These are phyloP conservation scores for Pseudozyma tsukubaensis DNA, from an alignment of 1,284 basidiomycete genomes.

Conservation along the genomic window DNA sequence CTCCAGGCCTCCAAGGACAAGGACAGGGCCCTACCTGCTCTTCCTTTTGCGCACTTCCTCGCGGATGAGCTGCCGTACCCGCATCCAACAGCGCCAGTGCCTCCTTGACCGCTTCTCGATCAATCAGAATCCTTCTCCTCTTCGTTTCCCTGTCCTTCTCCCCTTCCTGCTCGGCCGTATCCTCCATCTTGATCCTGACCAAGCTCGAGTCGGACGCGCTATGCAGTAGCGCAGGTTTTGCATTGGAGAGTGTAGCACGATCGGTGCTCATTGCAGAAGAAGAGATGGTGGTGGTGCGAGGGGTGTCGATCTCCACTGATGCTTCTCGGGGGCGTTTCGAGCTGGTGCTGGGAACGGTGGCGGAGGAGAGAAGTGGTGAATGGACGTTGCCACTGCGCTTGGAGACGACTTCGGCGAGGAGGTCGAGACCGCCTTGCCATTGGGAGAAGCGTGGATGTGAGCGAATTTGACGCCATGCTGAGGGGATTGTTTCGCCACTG, in stretches of 20 bases:
- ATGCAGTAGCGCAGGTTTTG: constrained; percentile 23
- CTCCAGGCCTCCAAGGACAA: constrained; percentile 41
- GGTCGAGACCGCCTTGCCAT: constrained; percentile 61
- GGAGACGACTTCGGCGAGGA: constrained; percentile 65
- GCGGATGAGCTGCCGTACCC: constrained; percentile 35
- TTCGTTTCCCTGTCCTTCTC: constrained; percentile 38
- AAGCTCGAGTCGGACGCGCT: constrained; percentile 17
- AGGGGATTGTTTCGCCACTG: constrained; percentile 53
- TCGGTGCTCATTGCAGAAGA: constrained; percentile 30
- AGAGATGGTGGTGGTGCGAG: constrained; percentile 7
- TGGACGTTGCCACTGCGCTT: constrained; percentile 42
- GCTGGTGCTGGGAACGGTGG: neutral
- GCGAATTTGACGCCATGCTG: constrained; percentile 62
- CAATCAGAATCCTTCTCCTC: constrained; percentile 51
- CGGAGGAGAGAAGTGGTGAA: constrained; percentile 32
- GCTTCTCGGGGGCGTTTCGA: constrained; percentile 26
- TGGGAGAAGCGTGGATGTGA: constrained; percentile 62
- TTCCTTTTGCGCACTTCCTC: constrained; percentile 15
- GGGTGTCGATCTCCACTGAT: constrained; percentile 43
- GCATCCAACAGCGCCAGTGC: constrained; percentile 57
- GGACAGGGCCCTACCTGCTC: constrained; percentile 20
- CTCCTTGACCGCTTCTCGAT: constrained; percentile 57
- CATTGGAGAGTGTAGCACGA: constrained; percentile 13
- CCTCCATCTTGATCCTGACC: constrained; percentile 16
- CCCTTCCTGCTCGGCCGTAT: constrained; percentile 2